These are phyloP conservation scores for Centrapalus pauciflorus DNA, from an alignment of 129 eudicot genomes.

Conservation along the genomic window DNA sequence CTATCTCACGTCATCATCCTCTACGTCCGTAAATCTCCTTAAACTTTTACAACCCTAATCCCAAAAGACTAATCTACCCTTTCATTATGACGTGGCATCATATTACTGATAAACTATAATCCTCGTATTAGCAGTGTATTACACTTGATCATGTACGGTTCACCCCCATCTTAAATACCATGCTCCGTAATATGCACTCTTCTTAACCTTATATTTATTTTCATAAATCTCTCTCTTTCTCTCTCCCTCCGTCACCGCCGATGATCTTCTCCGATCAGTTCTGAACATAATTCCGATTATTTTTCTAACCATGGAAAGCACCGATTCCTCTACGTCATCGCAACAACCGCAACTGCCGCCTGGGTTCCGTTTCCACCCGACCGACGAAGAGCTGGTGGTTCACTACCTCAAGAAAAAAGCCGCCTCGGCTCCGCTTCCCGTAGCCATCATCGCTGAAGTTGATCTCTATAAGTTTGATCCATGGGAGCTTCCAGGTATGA, in stretches of 20 bases:
- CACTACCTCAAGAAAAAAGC: conserved; percentile 75
- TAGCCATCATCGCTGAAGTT: conserved; percentile 68
- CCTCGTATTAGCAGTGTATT: conserved; percentile 4
- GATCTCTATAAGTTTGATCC: conserved; percentile 90
- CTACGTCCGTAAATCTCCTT: conserved; percentile 11
- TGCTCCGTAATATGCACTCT: conserved; percentile 14
- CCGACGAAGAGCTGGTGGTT: conserved; percentile 88
- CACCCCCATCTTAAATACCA: conserved; percentile 28
- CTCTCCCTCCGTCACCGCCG: conserved; percentile 2
- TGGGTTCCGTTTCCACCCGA: conserved; percentile 89
- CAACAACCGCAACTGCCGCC: conserved; percentile 92
- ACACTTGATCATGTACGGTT: conserved; percentile 22
- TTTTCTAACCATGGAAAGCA: conserved; percentile 48
- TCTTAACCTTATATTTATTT: neutral
- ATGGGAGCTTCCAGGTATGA: conserved; percentile 91
- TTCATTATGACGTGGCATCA: neutral
- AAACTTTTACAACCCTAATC: conserved; percentile 1
- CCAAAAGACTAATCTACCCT: conserved; percentile 12
- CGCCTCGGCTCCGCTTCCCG: conserved; percentile 65
- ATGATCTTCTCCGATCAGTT: conserved; percentile 5
- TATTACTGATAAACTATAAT: neutral
- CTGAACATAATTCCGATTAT: neutral
- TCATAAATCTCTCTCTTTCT: neutral
- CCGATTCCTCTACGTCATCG: conserved; percentile 50
- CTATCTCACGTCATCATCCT: conserved; percentile 11